Evolutionary conservation across 805 yeast genomes (phyloP), one percentile per base, ranked within the genome.

Genomic region (Lachancea waltii): DNA sequence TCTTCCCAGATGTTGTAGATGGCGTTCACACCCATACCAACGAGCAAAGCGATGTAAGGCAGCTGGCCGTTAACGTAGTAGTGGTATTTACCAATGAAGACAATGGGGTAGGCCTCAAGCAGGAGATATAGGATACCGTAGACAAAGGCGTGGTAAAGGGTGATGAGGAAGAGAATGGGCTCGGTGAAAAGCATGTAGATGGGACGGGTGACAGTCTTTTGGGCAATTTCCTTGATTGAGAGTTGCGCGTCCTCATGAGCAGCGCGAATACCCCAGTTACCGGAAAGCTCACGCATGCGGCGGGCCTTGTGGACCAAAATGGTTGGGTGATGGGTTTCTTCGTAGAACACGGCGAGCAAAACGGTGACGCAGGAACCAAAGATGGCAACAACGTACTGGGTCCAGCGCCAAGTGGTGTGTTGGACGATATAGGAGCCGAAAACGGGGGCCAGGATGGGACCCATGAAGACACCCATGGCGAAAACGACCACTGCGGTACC

Each of bases 361-460:
- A 68, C 56, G 10, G 63, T 42, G 1, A 70, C 51, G 1, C 66
- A 48, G 9, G 73, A 65, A 4, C 72, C 58, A 56, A 81, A 58
- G 39, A 83, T 77, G 44, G 84, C 90, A 2, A 79, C 70, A 40
- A 85, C 63, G 58, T 84, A 85, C 46, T 69, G 71, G 9, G 84
- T 72, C 95, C 94, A 85, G 54, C 95, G 69, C 94, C 95, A 85
- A 13, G 86, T 85, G 30, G 86, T 64, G 39, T 70, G 65, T 40
- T 76, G 71, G n/a, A 68, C 71, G 30, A 81, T 76, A 58, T 79
- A 44, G 21, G 42, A 40, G 19, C 40, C 41, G 30, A 32, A 35
- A 17, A 35, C 41, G 14, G 44, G 42, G 9, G 45, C 40, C 33
- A 39, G 18, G 24, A 31, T 38, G 20, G 40, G 42, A 20, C 44